phyloP scores from a whole-genome alignment of 176 grass and related monocot genomes.

The Puccinellia tenuiflora region DNA sequence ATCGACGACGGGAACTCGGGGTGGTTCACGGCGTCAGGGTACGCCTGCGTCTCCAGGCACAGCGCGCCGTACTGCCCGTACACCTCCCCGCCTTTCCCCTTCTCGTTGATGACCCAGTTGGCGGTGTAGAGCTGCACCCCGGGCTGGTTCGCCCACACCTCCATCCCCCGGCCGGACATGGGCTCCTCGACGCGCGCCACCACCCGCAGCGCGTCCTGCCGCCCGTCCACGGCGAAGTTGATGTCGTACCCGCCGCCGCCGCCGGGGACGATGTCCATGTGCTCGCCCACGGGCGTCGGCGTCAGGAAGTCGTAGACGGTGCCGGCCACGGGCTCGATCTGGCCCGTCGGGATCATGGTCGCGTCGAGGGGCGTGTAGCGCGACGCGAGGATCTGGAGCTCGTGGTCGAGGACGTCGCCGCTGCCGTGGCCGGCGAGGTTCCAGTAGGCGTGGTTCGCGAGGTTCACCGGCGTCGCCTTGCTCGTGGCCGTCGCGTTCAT shows the following conservation, averaged over 20 bases:
- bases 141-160: conserved; percentile 77
- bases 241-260: conserved; percentile 54
- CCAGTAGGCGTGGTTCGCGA: conserved; percentile 75
- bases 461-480: conserved; percentile 61
- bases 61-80: conserved; percentile 45
- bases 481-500: conserved; percentile 50
- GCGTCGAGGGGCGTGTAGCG: background rate
- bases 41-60: conserved; percentile 78
- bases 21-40: conserved; percentile 77
- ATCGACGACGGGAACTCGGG: conserved; percentile 64
- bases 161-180: conserved; percentile 29
- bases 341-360: background rate
- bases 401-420: background rate
- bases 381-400: background rate
- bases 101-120: conserved; percentile 44
- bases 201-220: conserved; percentile 23
- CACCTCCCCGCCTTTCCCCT: conserved; percentile 47
- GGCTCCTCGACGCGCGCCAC: conserved; percentile 14
- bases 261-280: conserved; percentile 26
- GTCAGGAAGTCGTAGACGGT: conserved; percentile 54
- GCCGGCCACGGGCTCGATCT: conserved; percentile 32
- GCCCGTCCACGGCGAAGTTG: conserved; percentile 56
- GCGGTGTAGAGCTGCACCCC: conserved; percentile 87
- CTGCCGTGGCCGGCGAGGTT: conserved; percentile 35
- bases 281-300: conserved; percentile 34